Evolutionary conservation across 441 rosid genomes (phyloP).

Genomic region (Capsella rubella): DNA sequence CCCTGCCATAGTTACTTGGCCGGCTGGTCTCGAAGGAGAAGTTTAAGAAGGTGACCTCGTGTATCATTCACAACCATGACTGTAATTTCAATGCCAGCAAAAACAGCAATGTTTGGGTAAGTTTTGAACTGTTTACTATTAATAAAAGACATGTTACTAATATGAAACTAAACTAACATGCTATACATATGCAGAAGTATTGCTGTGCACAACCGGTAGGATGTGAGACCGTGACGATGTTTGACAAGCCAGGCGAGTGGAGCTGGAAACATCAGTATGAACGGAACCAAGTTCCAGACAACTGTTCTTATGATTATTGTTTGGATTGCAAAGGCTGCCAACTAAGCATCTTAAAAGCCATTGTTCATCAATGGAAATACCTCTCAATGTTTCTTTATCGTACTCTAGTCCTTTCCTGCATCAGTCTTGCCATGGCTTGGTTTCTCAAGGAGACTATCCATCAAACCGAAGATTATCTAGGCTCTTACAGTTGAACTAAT

Average conservation of each 20-base stretch:
- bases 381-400: conserved; percentile 35
- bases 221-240: conserved; percentile 24
- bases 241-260: conserved; percentile 24
- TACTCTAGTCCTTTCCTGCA: neutral
- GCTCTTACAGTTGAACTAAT: conserved; percentile 8
- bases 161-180: neutral
- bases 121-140: neutral
- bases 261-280: conserved; percentile 24
- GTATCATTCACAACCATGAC: conserved; percentile 31
- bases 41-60: neutral
- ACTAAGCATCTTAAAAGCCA: conserved; percentile 32
- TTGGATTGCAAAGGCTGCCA: conserved; percentile 29
- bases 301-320: conserved; percentile 27
- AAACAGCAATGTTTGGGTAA: conserved; percentile 38
- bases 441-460: neutral
- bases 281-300: conserved; percentile 5
- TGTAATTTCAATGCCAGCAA: conserved; percentile 36
- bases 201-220: conserved; percentile 14
- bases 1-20: conserved; percentile 22
- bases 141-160: neutral
- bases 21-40: conserved; percentile 19
- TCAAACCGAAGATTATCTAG: conserved; percentile 19
- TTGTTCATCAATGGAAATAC: conserved; percentile 39
- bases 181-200: neutral
- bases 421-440: conserved; percentile 32